Base-by-base conservation (phyloP, 345 rosid species). In the Eutrema japonicum region DNA sequence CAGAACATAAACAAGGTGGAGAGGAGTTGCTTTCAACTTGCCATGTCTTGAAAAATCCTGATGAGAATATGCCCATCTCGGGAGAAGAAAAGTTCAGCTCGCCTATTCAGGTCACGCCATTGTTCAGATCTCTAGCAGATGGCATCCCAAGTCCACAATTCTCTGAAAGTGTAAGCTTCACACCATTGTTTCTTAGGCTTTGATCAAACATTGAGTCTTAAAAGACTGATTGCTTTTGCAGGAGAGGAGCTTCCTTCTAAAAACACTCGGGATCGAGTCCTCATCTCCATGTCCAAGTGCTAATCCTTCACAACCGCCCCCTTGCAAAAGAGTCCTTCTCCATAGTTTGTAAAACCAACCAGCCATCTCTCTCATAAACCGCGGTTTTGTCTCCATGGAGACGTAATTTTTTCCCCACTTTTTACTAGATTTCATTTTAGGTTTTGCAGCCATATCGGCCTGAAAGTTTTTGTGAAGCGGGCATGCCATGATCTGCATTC, bases 81-180 rank as follows among this genome's bases (percentile, higher is more conserved):
- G 80, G 84, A 13, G 59, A 72, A 61, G 72, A 72, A 70, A 96
- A 86, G 65, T 92, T 86, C 61, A 79, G 87, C 71, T 95, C 97
- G 7, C 97, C 99, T 45, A 47, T 85, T 76, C 94, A 85, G 41
- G 92, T 90, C 58, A 95, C 97, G 32, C 99, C 99, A 32, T 66
- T 95, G 71, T 95, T 95, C 96, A 90, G 96, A 81, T 87, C 99
- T 70, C 76, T 95, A 76, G 97, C 97, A 68, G 99, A 96, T 10
- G 93, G 92, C 50, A 90, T 95, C 72, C 97, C 97, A 76, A 95
- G 96, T 72, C 99, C 97, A 76, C 87, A 86, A 49, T 95, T 95
- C 81, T 92, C 97, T 61, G 97, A 92, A 87, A 95, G 97, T 83
- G 99, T 95, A 82, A 88, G 96, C 84, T 14, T 46, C 18, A 33